A percentile compares a stretch with the other conserved stretches of the same genome.
phyloP scores from a whole-genome alignment of 179 eudicot genomes.

The Beta lomatogona region DNA sequence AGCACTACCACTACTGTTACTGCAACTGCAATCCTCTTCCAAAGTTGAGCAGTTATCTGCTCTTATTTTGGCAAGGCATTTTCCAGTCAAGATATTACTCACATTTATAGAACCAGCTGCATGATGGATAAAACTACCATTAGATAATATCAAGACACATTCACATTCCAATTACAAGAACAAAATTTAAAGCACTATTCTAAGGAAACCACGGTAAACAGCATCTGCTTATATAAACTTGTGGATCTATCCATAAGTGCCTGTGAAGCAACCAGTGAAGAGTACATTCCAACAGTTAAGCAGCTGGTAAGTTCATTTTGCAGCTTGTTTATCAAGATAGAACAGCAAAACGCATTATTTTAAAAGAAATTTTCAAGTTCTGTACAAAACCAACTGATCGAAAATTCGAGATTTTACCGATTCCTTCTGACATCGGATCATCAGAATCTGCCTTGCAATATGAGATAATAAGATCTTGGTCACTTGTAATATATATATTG shows the following conservation, averaged over 20 bases:
- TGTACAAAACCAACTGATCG: not conserved
- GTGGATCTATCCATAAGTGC: not conserved
- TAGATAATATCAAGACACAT: constrained; percentile 8
- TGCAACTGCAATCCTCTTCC: constrained; percentile 48
- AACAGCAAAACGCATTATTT: not conserved
- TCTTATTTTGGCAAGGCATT: constrained; percentile 87
- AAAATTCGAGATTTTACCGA: constrained; percentile 36
- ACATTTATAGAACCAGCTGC: constrained; percentile 89
- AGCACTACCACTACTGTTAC: constrained; percentile 41
- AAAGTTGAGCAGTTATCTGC: constrained; percentile 46
- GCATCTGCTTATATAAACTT: not conserved
- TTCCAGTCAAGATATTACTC: constrained; percentile 88
- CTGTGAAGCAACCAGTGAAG: not conserved
- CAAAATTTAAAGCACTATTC: not conserved
- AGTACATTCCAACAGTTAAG: not conserved
- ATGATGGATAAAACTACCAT: constrained; percentile 22
- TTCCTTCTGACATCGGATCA: constrained; percentile 67
- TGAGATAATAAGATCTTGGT: constrained; percentile 93
- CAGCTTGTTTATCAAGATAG: not conserved
- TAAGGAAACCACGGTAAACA: not conserved
- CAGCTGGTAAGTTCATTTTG: not conserved
- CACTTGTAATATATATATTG: constrained; percentile 95
- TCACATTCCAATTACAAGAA: not conserved
- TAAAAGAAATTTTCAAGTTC: not conserved
- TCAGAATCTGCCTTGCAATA: constrained; percentile 85